Evolutionary conservation across 140 eudicot genomes (phyloP), one percentile per base, ranked within the genome.

Genomic region (Cichorium intybus): DNA sequence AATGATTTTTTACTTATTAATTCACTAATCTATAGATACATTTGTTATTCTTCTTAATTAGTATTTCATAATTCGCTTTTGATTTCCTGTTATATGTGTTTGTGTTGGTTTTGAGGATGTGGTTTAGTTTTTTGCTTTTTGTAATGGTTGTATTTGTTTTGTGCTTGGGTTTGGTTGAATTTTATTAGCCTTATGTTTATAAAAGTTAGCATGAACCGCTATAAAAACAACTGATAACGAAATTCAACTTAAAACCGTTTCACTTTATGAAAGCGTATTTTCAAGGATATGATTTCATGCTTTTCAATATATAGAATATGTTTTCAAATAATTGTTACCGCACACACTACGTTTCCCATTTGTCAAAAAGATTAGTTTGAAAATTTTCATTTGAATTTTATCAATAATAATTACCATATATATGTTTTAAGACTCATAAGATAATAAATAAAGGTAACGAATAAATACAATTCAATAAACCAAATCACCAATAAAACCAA

Each of bases 351-450:
- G 20, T 55, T 68, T 67, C 39, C 26, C 31, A 6, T 39, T 68
- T 18, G 47, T 68, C 64, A 55, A 68, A 52, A 41, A 55, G 43
- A 1, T 28, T 16, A 17, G 64, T 26, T 68, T 68, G 73, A 68
- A 54, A 55, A 11, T 43, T 33, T 33, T 66, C 16, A 67, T 8
- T 8, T 27, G 39, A 3, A 29, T 14, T 31, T n/a, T 37, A 6
- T 14, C 24, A 0, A 14, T 51, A 16, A 7, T 4, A n/a, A 24
- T 24, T 18, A 60, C 2, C n/a, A 22, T 9, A 37, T 21, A 34
- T 22, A 10, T 37, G 11, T 37, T 37, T 37, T 37, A 59, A 34
- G 48, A 33, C 17, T 31, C 48, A 21, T 18, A 34, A 62, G n/a
- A n/a, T n/a, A n/a, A n/a, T n/a, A n/a, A 41, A 20, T 43, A 43